Evolutionary conservation across 192 early-diverging fungal genomes (phyloP).

Genomic region (Backusella westeae): DNA sequence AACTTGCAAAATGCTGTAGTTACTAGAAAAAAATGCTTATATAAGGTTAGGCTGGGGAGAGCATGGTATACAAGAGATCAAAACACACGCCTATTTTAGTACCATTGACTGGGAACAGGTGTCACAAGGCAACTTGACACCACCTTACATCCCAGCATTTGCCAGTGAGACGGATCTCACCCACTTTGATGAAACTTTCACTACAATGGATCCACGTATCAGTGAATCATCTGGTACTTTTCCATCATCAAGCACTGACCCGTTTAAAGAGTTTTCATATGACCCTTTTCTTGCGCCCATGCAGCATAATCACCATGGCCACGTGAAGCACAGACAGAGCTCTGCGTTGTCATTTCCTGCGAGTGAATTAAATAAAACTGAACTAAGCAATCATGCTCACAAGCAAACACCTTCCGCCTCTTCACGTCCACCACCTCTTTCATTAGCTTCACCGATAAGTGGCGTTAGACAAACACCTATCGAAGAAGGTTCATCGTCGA

Average conservation of each 20-base stretch:
- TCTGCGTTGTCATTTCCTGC: background rate
- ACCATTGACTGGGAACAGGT: slow-evolving; percentile 67
- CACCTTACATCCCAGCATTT: slow-evolving; percentile 63
- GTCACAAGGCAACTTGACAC: slow-evolving; percentile 53
- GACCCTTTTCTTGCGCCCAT: background rate
- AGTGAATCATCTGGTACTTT: slow-evolving; percentile 14
- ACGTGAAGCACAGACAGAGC: background rate
- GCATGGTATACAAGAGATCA: slow-evolving; percentile 64
- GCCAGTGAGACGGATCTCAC: slow-evolving; percentile 45
- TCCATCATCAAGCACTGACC: slow-evolving; percentile 5
- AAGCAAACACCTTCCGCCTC: background rate
- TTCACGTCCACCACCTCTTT: background rate
- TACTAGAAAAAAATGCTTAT: slow-evolving; percentile 57
- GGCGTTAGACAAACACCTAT: background rate
- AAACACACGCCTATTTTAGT: slow-evolving; percentile 68
- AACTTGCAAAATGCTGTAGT: slow-evolving; percentile 39
- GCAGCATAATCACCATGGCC: background rate
- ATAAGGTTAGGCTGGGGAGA: slow-evolving; percentile 58
- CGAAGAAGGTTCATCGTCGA: slow-evolving; percentile 1
- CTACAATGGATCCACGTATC: slow-evolving; percentile 47
- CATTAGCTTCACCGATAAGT: background rate
- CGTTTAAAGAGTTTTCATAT: slow-evolving; percentile 16
- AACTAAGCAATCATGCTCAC: background rate
- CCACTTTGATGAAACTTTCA: slow-evolving; percentile 54
- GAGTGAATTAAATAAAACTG: background rate